Base-by-base conservation (phyloP, 768 basidiomycete species). In the Suillus americanus region DNA sequence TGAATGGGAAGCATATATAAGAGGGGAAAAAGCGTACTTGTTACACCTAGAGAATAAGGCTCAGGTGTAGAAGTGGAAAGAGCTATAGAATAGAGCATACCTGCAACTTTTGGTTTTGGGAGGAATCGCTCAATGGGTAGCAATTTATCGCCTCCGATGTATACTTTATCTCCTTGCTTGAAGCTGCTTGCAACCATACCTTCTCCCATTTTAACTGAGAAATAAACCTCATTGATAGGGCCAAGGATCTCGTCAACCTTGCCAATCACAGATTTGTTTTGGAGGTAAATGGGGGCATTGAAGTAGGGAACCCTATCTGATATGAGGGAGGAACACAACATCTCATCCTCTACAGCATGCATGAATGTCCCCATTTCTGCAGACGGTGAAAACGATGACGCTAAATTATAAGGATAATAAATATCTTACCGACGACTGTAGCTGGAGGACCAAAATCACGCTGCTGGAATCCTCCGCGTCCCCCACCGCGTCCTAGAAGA, bases 231-330 rank as follows among this genome's bases (percentile, higher is more conserved):
- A 75, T 97, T 99, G 76, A 99, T 96, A 18, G 97, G 97, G 3
- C 97, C 97, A n/a, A 99, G 86, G 69, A 99, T 99, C 78, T 99
- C 97, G 78, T 99, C 97, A 48, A 99, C 91, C 80, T 97, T 98
- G 66, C 97, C 97, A 66, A 99, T 94, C 68, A 87, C 83, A 12
- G 94, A 92, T 79, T 97, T 99, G 78, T 98, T 97, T 82, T 94
- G 89, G 61, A 99, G 86, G 77, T 97, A 99, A 74, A 99, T 95
- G 57, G 97, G 96, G 0, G 97, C 96, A 77, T 99, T 99, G 86
- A 99, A 99, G 78, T 95, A 97, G 0, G 97, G 97, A 33, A 99
- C 95, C 81, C 93, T 97, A 78, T 96, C 89, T 3, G 89, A 79
- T 74, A 94, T 84, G 23, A 87, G 78, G 4, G 95, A 94, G 8